These are phyloP conservation scores for Globisporangium apiculatum DNA, from an alignment of 352 stramenopile species.

Conservation along the genomic window DNA sequence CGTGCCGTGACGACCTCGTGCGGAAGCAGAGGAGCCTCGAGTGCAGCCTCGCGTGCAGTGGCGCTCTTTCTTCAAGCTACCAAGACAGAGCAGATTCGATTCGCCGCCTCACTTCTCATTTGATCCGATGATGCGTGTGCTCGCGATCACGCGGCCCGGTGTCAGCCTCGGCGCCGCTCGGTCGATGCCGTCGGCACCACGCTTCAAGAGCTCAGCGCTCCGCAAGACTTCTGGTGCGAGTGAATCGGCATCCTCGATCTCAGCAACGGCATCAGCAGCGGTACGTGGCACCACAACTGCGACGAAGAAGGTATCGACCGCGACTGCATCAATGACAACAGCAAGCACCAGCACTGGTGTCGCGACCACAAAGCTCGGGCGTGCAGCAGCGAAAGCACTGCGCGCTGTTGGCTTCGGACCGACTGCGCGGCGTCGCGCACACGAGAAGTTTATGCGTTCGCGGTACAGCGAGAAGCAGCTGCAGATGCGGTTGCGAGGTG, in stretches of 20 bases:
- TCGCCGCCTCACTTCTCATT: not conserved
- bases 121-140: constrained; percentile 11
- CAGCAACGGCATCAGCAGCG: not conserved
- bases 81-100: too few species aligned
- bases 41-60: too few species aligned
- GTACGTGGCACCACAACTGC: not conserved
- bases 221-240: not conserved
- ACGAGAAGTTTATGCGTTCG: constrained; percentile 17
- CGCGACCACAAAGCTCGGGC: constrained; percentile 7
- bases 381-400: constrained; percentile 19
- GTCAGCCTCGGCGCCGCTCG: not conserved
- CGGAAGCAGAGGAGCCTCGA: too few species aligned
- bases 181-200: not conserved
- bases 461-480: constrained; percentile 4
- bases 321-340: not conserved
- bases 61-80: too few species aligned
- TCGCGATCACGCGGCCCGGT: constrained; percentile 7
- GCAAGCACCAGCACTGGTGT: not conserved
- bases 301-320: constrained; percentile 1
- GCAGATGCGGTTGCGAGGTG: constrained; percentile 6
- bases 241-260: too few species aligned
- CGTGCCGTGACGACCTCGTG: too few species aligned
- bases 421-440: constrained; percentile 16
- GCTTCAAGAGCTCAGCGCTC: constrained; percentile 12
- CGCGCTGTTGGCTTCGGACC: constrained; percentile 17